Evolutionary conservation across 371 early-diverging fungal genomes (phyloP).

Genomic region (Actinomucor elegans): DNA sequence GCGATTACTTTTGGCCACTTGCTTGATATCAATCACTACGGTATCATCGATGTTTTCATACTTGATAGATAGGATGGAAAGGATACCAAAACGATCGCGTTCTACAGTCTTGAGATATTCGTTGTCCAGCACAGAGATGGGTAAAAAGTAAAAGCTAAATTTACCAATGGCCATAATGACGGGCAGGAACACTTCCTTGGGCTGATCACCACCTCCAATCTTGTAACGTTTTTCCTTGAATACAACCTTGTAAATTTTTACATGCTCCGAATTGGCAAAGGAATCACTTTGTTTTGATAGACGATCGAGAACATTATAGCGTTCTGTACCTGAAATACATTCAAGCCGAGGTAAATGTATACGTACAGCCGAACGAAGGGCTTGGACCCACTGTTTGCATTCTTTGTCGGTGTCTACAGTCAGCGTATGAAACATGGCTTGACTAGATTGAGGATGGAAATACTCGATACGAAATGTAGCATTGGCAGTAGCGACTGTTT

Average conservation of each 20-base stretch:
- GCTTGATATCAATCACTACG: slow-evolving; percentile 28
- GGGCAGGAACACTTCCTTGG: slow-evolving; percentile 31
- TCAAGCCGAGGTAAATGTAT: slow-evolving; percentile 22
- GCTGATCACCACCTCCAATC: not conserved
- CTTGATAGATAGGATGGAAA: slow-evolving; percentile 31
- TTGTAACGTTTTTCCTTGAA: slow-evolving; percentile 35
- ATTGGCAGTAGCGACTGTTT: slow-evolving; percentile 3
- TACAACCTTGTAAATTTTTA: slow-evolving; percentile 36
- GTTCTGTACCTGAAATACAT: slow-evolving; percentile 18
- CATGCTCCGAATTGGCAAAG: slow-evolving; percentile 17
- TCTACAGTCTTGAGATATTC: slow-evolving; percentile 32
- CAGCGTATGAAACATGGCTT: slow-evolving; percentile 13
- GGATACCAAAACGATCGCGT: slow-evolving; percentile 39
- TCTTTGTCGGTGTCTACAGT: slow-evolving; percentile 20
- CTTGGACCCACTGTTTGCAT: slow-evolving; percentile 31
- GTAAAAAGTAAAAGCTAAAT: slow-evolving; percentile 41
- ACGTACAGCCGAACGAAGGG: slow-evolving; percentile 20
- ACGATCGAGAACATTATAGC: slow-evolving; percentile 26
- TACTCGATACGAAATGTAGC: slow-evolving; percentile 35
- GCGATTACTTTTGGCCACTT: slow-evolving; percentile 18
- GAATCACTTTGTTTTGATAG: slow-evolving; percentile 35
- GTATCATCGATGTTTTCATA: slow-evolving; percentile 37
- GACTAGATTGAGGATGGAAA: slow-evolving; percentile 27
- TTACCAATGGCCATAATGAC: slow-evolving; percentile 43
- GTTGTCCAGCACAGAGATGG: slow-evolving; percentile 15